Percentiles rank a stretch among this genome's conserved stretches.
These are phyloP conservation scores for Glarea lozoyensis DNA, from an alignment of 495 filamentous ascomycete species.

Conservation along the genomic window DNA sequence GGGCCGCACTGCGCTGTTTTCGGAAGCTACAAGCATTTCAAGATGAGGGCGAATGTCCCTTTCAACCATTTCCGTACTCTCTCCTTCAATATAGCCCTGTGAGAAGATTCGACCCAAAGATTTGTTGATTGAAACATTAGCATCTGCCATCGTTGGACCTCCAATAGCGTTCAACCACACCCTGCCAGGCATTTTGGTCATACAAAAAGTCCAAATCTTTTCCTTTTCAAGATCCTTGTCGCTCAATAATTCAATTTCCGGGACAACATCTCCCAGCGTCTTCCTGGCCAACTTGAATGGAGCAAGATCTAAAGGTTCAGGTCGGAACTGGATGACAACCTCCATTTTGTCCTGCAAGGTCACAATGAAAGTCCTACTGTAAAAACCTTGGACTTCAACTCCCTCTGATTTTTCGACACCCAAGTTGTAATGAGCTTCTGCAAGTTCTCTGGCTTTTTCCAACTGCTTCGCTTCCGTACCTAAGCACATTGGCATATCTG, in stretches of 20 bases:
- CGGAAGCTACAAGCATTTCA: background rate
- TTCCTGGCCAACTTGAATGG: background rate
- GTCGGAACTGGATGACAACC: slow-evolving; percentile 1
- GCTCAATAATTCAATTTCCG: background rate
- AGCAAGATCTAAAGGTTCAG: background rate
- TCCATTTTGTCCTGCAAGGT: background rate
- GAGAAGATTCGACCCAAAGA: background rate
- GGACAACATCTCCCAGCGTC: background rate
- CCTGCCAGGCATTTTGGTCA: background rate
- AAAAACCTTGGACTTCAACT: background rate
- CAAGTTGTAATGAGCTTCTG: background rate
- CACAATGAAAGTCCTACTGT: background rate
- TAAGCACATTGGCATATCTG: background rate
- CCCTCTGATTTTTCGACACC: background rate
- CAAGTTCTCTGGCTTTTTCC: background rate
- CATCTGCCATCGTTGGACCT: background rate
- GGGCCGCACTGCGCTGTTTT: background rate
- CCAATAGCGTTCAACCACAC: background rate
- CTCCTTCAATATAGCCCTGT: background rate
- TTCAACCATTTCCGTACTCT: background rate
- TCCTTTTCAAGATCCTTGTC: background rate
- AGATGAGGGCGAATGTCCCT: background rate
- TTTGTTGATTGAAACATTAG: background rate
- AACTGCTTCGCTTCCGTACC: background rate
- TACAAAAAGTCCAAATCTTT: background rate